Base-by-base conservation (phyloP, 768 basidiomycete species). In the Leccinum boreale region DNA sequence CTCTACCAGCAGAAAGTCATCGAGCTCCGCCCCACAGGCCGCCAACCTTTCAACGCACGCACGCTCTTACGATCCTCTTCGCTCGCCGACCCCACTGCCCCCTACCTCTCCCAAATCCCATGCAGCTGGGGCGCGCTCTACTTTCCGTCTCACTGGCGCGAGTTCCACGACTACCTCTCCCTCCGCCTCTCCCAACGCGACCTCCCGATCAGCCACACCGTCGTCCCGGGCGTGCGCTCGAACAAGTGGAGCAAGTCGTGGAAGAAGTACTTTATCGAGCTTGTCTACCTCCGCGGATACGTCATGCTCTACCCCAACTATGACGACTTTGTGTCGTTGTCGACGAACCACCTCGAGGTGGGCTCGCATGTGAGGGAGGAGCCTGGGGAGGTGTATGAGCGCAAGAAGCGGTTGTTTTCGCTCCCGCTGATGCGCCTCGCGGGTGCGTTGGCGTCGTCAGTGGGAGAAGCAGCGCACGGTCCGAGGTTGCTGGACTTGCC, bases 71-170 rank as follows among this genome's bases (percentile, higher is more conserved):
- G 70, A 10, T 58, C 70, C 0, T 62, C 71, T 10, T 75, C 74
- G 3, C 50, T 83, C n/a, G 55, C 74, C 0, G 60, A 79, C 46
- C 72, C 80, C 0, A 74, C 77, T 1, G 84, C 84, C 0, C 92
- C 93, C 0, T 94, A 92, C 70, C 81, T 94, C 45, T 92, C 91
- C 0, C 88, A 90, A 58, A 84, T 92, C 10, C 93, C 92, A 0
- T 94, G 92, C 72, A 92, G 89, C 73, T 95, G 92, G 92, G 93
- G 92, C 14, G 92, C 90, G 2, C 78, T 92, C 36, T 95, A 94
- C 75, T 95, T 95, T 67, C 92, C 93, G 11, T 82, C 90, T 62
- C 86, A 88, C 65, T 94, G 92, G 92, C 82, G 85, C 63, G 90
- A 90, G 69, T 94, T 94, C 70, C 90, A 94, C 73, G 73, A 76